phyloP scores from a whole-genome alignment of 805 yeast genomes.

The Candida chilensis region DNA sequence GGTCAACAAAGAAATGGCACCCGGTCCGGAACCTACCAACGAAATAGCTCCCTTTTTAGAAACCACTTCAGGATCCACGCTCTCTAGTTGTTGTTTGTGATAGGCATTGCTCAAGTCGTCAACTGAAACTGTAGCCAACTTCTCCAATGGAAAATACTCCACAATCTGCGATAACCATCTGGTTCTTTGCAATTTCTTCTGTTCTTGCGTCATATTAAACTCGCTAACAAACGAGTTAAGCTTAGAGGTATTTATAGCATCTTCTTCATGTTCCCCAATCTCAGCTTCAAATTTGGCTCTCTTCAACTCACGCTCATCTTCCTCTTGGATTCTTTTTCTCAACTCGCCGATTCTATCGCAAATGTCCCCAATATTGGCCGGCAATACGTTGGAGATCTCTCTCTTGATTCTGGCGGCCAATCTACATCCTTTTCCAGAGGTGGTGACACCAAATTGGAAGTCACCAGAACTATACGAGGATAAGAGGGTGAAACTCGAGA shows the following conservation, averaged over 20 bases:
- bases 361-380: constrained; percentile 59
- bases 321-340: constrained; percentile 43
- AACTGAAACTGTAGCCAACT: constrained; percentile 50
- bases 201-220: constrained; percentile 41
- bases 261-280: constrained; percentile 58
- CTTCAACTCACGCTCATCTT: constrained; percentile 28
- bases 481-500: constrained; percentile 67
- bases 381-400: constrained; percentile 57
- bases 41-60: constrained; percentile 48
- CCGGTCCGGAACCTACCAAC: constrained; percentile 94
- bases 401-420: constrained; percentile 74
- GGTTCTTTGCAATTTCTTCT: constrained; percentile 48
- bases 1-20: constrained; percentile 73
- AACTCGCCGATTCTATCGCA: constrained; percentile 64
- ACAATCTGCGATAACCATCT: constrained; percentile 87
- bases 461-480: constrained; percentile 66
- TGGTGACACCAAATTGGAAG: constrained; percentile 76
- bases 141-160: constrained; percentile 76
- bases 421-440: constrained; percentile 85
- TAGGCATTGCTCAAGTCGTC: constrained; percentile 45
- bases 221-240: constrained; percentile 59
- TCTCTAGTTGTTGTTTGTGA: constrained; percentile 5
- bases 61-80: neutral
- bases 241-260: constrained; percentile 48
- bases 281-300: constrained; percentile 21